Base-by-base conservation (phyloP, 1,284 basidiomycete species). In the Rhodotorula sp. region DNA sequence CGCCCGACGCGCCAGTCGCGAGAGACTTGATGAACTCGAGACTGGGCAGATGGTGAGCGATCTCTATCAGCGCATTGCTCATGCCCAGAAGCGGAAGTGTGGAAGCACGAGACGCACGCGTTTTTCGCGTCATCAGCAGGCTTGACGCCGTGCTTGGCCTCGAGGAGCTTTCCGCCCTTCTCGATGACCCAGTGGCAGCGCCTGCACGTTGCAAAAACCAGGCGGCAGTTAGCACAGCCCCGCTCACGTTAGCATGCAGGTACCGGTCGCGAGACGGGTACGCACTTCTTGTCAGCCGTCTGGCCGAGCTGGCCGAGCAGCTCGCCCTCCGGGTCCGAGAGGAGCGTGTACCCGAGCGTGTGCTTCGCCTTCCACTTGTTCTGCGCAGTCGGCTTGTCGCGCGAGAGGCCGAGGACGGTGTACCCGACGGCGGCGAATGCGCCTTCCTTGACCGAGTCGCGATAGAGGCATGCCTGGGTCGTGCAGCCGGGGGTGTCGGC, bases 181-280 rank as follows among this genome's bases (percentile, higher is more conserved):
- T 88, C 91, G 77, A 96, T 94, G 74, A 96, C 87, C 81, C 95
- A 95, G 81, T 95, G 92, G 73, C 90, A 92, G 29, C 93, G 87
- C 61, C 75, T 76, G 56, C 27, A 44, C 36, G 13, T 25, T 10
- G 34, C 8, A 3, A 13, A 6, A 13, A 36, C 17, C 8, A 29
- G 17, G 29, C 10, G 6, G 17, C 32, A 46, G 34, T 37, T n/a
- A 36, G 17, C 21, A 17, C 3, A 29, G n/a, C n/a, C n/a, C n/a
- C 1, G n/a, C 7, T 27, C 32, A 34, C 21, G 9, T 7, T 22
- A n/a, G 25, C 21, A 48, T 7, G 12, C 9, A 2, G 46, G 4
- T 19, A 21, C 10, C 12, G 21, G 27, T 21, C 9, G 55, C 22
- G 55, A 25, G 37, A 8, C 15, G 37, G 8, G 19, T 2, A 78